Evolutionary conservation across 345 rosid species (phyloP).

Genomic region (Toxicodendron radicans): DNA sequence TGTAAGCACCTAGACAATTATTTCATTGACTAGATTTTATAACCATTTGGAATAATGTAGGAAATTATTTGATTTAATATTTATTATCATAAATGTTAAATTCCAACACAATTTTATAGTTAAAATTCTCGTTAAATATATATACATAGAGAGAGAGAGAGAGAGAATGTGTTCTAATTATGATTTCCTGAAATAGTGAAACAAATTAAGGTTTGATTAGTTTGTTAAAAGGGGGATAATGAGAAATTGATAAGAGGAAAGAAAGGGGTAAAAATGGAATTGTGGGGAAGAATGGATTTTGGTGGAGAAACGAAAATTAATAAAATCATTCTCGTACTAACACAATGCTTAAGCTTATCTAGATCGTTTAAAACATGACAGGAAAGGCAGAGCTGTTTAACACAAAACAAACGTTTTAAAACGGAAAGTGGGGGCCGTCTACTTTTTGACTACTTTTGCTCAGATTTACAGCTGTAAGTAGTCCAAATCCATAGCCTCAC

Average conservation of each 20-base stretch:
- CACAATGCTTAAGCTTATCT: background rate
- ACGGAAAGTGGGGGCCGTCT: conserved; percentile 36
- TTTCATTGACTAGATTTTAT: no score
- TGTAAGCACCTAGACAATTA: background rate
- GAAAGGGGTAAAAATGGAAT: conserved; percentile 20
- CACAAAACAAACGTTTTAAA: conserved; percentile 39
- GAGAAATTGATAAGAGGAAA: no score
- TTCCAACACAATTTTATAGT: no score
- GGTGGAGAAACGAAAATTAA: background rate
- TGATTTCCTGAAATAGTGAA: no score
- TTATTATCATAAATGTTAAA: no score
- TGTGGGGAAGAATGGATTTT: background rate
- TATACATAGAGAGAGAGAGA: no score
- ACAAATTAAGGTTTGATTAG: no score
- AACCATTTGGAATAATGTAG: no score
- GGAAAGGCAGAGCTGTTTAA: conserved; percentile 46
- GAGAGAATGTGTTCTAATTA: no score
- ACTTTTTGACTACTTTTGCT: conserved; percentile 32
- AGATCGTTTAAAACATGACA: conserved; percentile 56
- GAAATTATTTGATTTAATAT: no score
- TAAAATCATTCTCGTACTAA: conserved; percentile 36
- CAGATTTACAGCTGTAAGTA: conserved; percentile 44
- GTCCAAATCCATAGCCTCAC: conserved; percentile 31
- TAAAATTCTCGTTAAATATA: no score
- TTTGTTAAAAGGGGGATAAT: no score